These are phyloP conservation scores for Xylariomycetidae sp. DNA, from an alignment of 2,329 filamentous ascomycete species.

Conservation along the genomic window DNA sequence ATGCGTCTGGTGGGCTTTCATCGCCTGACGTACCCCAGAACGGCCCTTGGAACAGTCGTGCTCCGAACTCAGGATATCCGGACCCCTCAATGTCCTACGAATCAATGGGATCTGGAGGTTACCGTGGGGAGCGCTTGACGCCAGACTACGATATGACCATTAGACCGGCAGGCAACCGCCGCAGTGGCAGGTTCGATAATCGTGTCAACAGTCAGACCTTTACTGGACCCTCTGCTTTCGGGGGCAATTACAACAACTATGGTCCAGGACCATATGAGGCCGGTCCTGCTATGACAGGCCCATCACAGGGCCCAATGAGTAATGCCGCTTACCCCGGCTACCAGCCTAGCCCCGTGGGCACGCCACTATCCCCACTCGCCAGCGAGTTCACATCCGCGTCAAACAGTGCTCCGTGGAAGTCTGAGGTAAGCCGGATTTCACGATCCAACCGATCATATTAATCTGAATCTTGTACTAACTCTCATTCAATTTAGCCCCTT, in stretches of 20 bases:
- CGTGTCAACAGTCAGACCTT: too few relatives aligned
- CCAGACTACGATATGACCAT: constrained; percentile 45
- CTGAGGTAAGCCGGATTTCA: constrained; percentile 38
- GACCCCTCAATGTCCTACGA: constrained; percentile 35
- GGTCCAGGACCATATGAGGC: constrained; percentile 31
- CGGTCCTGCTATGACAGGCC: constrained; percentile 26
- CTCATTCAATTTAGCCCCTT: constrained; percentile 35
- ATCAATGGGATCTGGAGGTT: constrained; percentile 32
- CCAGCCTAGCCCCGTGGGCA: constrained; percentile 35
- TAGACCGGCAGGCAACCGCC: constrained; percentile 38
- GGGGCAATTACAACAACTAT: constrained; percentile 31
- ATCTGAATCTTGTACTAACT: too few relatives aligned
- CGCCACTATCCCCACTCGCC: constrained; percentile 67
- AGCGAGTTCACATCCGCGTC: constrained; percentile 65
- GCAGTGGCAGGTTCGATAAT: constrained; percentile 42
- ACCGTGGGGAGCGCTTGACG: constrained; percentile 41
- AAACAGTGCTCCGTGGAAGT: constrained; percentile 46
- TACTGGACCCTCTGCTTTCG: constrained; percentile 26
- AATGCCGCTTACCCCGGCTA: constrained; percentile 21
- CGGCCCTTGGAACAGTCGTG: constrained; percentile 45
- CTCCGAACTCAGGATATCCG: constrained; percentile 33
- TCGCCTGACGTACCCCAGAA: constrained; percentile 31
- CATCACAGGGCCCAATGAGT: constrained; percentile 32
- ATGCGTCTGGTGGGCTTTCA: constrained; percentile 20
- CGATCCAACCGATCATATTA: constrained; percentile 3